Evolutionary conservation across 2,329 filamentous ascomycete genomes (phyloP).

Genomic region (Venturia asperata): DNA sequence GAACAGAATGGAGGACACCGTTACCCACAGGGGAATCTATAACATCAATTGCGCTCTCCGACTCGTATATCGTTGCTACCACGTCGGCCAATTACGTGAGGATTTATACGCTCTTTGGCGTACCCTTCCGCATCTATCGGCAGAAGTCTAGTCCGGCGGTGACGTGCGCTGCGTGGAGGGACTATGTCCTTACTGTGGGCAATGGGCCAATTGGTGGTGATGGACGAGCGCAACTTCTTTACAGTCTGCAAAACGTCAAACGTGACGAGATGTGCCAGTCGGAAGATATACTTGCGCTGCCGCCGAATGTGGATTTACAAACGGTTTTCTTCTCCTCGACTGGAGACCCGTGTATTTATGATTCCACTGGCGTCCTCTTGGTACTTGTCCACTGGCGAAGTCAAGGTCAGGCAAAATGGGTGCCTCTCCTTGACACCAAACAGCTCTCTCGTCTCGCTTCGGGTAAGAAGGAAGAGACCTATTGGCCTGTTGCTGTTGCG

Average conservation of each 20-base stretch:
- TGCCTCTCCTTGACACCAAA: slow-evolving; percentile 84
- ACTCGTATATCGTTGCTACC: slow-evolving; percentile 82
- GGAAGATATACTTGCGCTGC: slow-evolving; percentile 82
- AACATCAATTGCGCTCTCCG: slow-evolving; percentile 80
- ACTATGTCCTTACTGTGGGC: slow-evolving; percentile 93
- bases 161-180: slow-evolving; percentile 86
- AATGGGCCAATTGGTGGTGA: slow-evolving; percentile 80
- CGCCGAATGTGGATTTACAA: slow-evolving; percentile 63
- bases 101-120: slow-evolving; percentile 86
- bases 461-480: slow-evolving; percentile 79
- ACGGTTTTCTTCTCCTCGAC: slow-evolving; percentile 83
- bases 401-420: slow-evolving; percentile 79
- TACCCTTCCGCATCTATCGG: slow-evolving; percentile 80
- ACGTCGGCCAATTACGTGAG: slow-evolving; percentile 84
- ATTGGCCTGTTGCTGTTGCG: slow-evolving; percentile 93
- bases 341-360: slow-evolving; percentile 91
- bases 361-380: slow-evolving; percentile 80
- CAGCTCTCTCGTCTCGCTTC: slow-evolving; percentile 72
- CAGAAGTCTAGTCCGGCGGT: slow-evolving; percentile 87
- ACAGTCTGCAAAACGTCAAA: slow-evolving; percentile 92
- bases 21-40: slow-evolving; percentile 84
- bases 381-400: slow-evolving; percentile 86
- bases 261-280: slow-evolving; percentile 90
- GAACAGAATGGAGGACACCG: slow-evolving; percentile 82
- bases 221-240: slow-evolving; percentile 70